These are phyloP conservation scores for Brettanomyces bruxellensis DNA, from an alignment of 805 yeast genomes.

Conservation along the genomic window DNA sequence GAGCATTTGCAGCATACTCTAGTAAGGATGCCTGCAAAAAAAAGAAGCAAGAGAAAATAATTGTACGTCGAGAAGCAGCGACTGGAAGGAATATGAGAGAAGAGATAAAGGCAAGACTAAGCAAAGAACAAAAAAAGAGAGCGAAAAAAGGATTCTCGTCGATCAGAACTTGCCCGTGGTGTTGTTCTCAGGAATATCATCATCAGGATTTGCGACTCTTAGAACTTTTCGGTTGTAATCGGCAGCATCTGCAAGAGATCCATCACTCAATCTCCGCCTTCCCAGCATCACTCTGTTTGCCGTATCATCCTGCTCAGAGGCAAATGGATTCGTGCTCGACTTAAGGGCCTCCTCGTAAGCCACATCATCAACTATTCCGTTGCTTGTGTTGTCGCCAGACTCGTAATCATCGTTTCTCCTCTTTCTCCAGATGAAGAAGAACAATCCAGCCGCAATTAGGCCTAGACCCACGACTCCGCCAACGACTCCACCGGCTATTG, in stretches of 20 bases:
- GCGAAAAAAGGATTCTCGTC: too few relatives aligned
- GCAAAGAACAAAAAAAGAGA: too few relatives aligned
- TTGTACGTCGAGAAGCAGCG: too few relatives aligned
- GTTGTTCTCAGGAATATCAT: slow-evolving; percentile 5
- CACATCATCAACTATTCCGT: slow-evolving; percentile 38
- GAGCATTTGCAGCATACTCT: too few relatives aligned
- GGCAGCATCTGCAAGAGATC: slow-evolving; percentile 78
- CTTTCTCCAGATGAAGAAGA: slow-evolving; percentile 28
- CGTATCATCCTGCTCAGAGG: slow-evolving; percentile 39
- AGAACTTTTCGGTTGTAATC: slow-evolving; percentile 74
- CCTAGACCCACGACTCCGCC: slow-evolving; percentile 27
- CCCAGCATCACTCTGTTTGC: slow-evolving; percentile 63
- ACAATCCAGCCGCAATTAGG: slow-evolving; percentile 15
- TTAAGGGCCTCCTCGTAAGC: slow-evolving; percentile 51
- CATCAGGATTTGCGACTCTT: slow-evolving; percentile 84
- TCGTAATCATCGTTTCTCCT: slow-evolving; percentile 22
- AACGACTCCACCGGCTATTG: slow-evolving; percentile 28
- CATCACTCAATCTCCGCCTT: slow-evolving; percentile 75
- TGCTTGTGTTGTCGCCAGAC: slow-evolving; percentile 28
- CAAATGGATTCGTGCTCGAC: slow-evolving; percentile 54
- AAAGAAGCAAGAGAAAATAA: too few relatives aligned
- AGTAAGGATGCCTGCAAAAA: too few relatives aligned
- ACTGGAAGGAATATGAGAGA: too few relatives aligned
- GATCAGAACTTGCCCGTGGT: too few relatives aligned
- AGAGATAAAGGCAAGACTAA: too few relatives aligned